These are phyloP conservation scores for Caryocar brasiliense DNA, from an alignment of 441 rosid species.

Conservation along the genomic window DNA sequence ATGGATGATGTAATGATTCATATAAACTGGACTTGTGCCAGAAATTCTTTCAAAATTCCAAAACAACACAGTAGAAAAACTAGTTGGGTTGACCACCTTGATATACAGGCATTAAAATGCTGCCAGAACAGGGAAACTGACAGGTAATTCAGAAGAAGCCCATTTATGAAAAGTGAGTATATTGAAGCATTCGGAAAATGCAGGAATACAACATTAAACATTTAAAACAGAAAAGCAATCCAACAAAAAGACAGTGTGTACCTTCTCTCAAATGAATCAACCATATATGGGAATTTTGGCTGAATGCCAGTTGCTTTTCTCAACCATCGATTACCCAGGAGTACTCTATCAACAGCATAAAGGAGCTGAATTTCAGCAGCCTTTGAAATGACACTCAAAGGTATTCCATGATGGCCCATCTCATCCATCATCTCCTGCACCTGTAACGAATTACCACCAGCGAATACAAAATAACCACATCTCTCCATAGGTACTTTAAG, in stretches of 20 bases:
- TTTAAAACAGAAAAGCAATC: not conserved
- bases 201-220: not conserved
- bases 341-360: slow-evolving; percentile 67
- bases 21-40: not conserved
- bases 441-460: slow-evolving; percentile 21
- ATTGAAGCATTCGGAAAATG: not conserved
- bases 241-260: slow-evolving; percentile 15
- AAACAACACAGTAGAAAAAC: not conserved
- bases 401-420: slow-evolving; percentile 72
- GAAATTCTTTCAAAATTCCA: not conserved
- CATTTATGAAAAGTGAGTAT: not conserved
- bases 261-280: slow-evolving; percentile 94
- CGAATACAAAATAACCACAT: not conserved
- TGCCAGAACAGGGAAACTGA: not conserved
- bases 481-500: no score
- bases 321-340: slow-evolving; percentile 87
- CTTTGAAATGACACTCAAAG: slow-evolving; percentile 81
- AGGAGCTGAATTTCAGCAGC: slow-evolving; percentile 88
- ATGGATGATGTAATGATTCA: not conserved
- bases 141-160: not conserved
- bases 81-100: not conserved
- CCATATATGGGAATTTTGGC: slow-evolving; percentile 80
- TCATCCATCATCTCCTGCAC: slow-evolving; percentile 87
- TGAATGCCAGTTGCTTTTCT: slow-evolving; percentile 92
- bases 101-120: not conserved